Evolutionary conservation across 2,329 filamentous ascomycete genomes (phyloP).

Genomic region (Colletotrichum simmondsii): DNA sequence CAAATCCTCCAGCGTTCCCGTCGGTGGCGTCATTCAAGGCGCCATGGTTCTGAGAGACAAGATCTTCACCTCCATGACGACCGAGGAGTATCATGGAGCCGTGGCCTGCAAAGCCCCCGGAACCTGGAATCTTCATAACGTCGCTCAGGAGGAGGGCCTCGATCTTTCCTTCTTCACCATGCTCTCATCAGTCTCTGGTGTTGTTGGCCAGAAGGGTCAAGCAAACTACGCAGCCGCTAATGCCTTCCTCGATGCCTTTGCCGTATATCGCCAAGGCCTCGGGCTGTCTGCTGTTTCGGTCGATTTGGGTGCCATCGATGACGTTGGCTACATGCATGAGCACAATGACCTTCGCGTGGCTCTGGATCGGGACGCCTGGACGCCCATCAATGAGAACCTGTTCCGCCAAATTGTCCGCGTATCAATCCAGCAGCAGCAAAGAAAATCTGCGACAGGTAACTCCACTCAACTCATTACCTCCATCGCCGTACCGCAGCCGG

Average conservation of each 20-base stretch:
- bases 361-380: too few species aligned
- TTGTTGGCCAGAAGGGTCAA: conserved; percentile 45
- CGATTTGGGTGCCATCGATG: not conserved
- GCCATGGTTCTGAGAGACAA: conserved; percentile 43
- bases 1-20: not conserved
- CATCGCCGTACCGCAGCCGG: too few species aligned
- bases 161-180: conserved; percentile 49
- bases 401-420: too few species aligned
- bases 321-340: not conserved
- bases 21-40: conserved; percentile 42
- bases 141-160: conserved; percentile 36
- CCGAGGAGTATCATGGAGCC: conserved; percentile 42
- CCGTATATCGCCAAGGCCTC: conserved; percentile 34
- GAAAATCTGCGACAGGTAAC: not conserved
- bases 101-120: conserved; percentile 48
- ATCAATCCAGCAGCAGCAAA: not conserved
- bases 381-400: too few species aligned
- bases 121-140: conserved; percentile 51
- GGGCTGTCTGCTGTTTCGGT: not conserved
- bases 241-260: conserved; percentile 45
- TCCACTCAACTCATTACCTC: too few species aligned
- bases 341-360: not conserved
- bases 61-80: conserved; percentile 45
- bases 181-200: conserved; percentile 43
- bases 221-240: conserved; percentile 49